Evolutionary conservation across 2,329 filamentous ascomycete species (phyloP).

Genomic region (Alternaria novae-zelandiae): DNA sequence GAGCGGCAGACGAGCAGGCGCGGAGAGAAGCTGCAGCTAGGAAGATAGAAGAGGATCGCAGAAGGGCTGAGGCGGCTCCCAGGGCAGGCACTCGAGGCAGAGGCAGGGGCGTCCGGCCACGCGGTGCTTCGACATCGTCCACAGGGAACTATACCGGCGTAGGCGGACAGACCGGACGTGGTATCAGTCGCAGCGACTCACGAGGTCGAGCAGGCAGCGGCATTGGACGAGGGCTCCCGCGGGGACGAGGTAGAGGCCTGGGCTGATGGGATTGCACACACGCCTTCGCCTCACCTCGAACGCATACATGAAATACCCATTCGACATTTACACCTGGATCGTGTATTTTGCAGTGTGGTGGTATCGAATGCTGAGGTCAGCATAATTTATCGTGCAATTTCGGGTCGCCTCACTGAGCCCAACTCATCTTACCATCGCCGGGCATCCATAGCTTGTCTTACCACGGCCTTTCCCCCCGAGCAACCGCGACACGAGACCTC

Average conservation of each 20-base stretch:
- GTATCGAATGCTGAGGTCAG: neutral
- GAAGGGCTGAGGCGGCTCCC: constrained; percentile 64
- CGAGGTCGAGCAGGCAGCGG: constrained; percentile 52
- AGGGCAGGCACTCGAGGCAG: constrained; percentile 49
- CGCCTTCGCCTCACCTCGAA: neutral
- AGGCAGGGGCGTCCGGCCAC: constrained; percentile 45
- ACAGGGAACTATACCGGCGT: constrained; percentile 51
- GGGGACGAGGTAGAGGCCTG: constrained; percentile 40
- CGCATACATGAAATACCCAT: neutral
- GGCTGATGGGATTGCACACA: constrained; percentile 15
- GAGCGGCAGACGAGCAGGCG: constrained; percentile 78
- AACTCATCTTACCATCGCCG: neutral
- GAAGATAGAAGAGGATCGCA: constrained; percentile 58
- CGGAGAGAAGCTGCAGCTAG: constrained; percentile 71
- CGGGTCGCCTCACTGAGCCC: neutral
- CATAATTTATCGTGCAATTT: neutral
- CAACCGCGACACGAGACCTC: constrained; percentile 2
- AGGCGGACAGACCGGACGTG: constrained; percentile 57
- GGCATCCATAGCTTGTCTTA: neutral
- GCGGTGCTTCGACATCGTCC: constrained; percentile 37
- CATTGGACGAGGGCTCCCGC: constrained; percentile 50
- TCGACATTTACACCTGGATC: neutral
- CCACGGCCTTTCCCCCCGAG: neutral
- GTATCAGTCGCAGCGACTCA: constrained; percentile 54
- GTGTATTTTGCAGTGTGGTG: neutral